These are phyloP conservation scores for Diplodia intermedia DNA, from an alignment of 2,329 filamentous ascomycete genomes.

Conservation along the genomic window DNA sequence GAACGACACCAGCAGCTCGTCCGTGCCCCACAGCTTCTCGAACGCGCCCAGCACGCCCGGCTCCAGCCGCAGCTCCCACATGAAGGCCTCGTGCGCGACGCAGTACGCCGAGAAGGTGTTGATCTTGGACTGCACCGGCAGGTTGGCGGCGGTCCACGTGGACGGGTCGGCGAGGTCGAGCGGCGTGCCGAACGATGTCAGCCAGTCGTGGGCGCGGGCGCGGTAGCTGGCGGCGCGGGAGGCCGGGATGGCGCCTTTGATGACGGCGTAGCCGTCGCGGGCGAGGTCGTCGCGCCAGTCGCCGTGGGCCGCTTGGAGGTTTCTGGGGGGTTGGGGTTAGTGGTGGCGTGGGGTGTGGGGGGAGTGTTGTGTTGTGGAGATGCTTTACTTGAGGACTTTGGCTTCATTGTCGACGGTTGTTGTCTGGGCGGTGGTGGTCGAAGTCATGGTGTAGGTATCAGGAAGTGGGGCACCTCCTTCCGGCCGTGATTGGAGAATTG, in stretches of 20 bases:
- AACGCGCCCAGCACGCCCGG: conserved; percentile 50
- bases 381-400: conserved; percentile 3
- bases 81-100: conserved; percentile 50
- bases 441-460: conserved; percentile 9
- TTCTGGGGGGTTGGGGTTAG: neutral
- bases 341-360: neutral
- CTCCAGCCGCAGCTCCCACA: conserved; percentile 51
- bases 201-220: conserved; percentile 52
- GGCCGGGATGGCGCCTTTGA: conserved; percentile 50
- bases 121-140: conserved; percentile 45
- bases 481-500: neutral
- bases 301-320: conserved; percentile 38
- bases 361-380: no score
- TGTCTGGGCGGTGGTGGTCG: conserved; percentile 1
- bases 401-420: neutral
- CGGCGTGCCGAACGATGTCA: conserved; percentile 51
- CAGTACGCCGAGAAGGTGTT: conserved; percentile 45
- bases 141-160: conserved; percentile 48
- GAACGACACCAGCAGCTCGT: conserved; percentile 49
- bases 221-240: conserved; percentile 52
- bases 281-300: conserved; percentile 55
- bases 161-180: conserved; percentile 47
- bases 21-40: conserved; percentile 46
- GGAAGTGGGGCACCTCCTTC: conserved; percentile 8
- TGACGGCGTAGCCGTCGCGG: conserved; percentile 50